phyloP scores from a whole-genome alignment of 257 asterid genomes.

The Plantago ovata region DNA sequence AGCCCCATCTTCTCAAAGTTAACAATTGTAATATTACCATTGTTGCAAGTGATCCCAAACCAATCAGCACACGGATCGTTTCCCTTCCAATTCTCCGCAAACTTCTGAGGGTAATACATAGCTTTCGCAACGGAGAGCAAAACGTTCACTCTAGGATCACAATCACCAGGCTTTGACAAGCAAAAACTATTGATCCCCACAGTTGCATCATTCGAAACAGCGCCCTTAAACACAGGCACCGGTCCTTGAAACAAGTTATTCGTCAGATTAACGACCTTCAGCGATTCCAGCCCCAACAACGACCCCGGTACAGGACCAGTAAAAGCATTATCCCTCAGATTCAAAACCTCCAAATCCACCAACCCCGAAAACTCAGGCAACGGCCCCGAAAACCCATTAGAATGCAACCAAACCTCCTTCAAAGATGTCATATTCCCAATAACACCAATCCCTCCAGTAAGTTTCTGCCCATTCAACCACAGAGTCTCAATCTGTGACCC shows the following conservation, averaged over 20 bases:
- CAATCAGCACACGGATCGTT: constrained; percentile 82
- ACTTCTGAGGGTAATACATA: constrained; percentile 59
- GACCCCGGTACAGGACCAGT: constrained; percentile 66
- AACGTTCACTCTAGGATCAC: constrained; percentile 63
- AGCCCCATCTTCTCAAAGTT: constrained; percentile 88
- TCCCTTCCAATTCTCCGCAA: constrained; percentile 79
- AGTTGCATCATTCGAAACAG: constrained; percentile 56
- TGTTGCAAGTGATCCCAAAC: constrained; percentile 77
- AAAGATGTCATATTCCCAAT: constrained; percentile 71
- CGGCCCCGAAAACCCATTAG: constrained; percentile 62
- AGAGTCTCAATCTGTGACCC: constrained; percentile 66
- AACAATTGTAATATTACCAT: constrained; percentile 64
- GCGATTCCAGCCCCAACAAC: constrained; percentile 59
- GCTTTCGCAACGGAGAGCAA: constrained; percentile 51
- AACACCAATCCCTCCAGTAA: constrained; percentile 62
- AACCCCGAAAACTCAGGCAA: constrained; percentile 68
- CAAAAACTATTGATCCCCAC: constrained; percentile 68
- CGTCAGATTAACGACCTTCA: constrained; percentile 71
- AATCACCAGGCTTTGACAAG: constrained; percentile 70
- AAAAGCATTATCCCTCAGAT: constrained; percentile 75
- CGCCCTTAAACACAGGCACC: constrained; percentile 53
- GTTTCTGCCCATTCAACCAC: constrained; percentile 88
- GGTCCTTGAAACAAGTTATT: constrained; percentile 91
- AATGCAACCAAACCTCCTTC: constrained; percentile 88
- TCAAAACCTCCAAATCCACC: constrained; percentile 51